A percentile compares a stretch with the other conserved stretches of the same genome.
These are phyloP conservation scores for Magnusiomyces suaveolens DNA, from an alignment of 1,139 yeast genomes.

Conservation along the genomic window DNA sequence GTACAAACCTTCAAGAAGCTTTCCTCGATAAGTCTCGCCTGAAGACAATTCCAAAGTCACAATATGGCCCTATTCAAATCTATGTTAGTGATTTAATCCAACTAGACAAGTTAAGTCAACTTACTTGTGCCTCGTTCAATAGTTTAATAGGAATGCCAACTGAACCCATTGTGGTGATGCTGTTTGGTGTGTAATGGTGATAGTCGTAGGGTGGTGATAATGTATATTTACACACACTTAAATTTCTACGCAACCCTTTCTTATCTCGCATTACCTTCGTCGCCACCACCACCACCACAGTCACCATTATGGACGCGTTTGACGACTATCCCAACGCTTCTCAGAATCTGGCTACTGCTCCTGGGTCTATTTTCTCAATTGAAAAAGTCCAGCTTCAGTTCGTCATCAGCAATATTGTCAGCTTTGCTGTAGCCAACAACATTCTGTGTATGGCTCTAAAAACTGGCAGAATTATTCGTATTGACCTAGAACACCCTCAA, in stretches of 20 bases:
- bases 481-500: slow-evolving; percentile 48
- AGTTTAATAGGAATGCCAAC: slow-evolving; percentile 80
- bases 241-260: background rate
- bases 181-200: background rate
- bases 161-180: slow-evolving; percentile 13
- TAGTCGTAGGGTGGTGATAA: background rate
- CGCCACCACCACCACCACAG: background rate
- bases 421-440: slow-evolving; percentile 41
- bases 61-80: slow-evolving; percentile 55
- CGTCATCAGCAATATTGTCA: slow-evolving; percentile 36
- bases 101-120: slow-evolving; percentile 16
- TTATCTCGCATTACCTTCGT: background rate
- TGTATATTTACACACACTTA: too few species aligned
- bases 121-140: slow-evolving; percentile 67
- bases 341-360: background rate
- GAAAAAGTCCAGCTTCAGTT: slow-evolving; percentile 53
- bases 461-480: slow-evolving; percentile 40
- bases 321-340: slow-evolving; percentile 3
- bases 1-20: slow-evolving; percentile 53
- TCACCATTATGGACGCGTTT: background rate
- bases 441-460: slow-evolving; percentile 40
- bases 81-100: background rate
- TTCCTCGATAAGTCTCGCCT: slow-evolving; percentile 84
- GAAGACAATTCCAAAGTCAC: slow-evolving; percentile 75
- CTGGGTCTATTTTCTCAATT: slow-evolving; percentile 26